Evolutionary conservation across 768 basidiomycete species (phyloP).

Genomic region (Pleurotus giganteus): DNA sequence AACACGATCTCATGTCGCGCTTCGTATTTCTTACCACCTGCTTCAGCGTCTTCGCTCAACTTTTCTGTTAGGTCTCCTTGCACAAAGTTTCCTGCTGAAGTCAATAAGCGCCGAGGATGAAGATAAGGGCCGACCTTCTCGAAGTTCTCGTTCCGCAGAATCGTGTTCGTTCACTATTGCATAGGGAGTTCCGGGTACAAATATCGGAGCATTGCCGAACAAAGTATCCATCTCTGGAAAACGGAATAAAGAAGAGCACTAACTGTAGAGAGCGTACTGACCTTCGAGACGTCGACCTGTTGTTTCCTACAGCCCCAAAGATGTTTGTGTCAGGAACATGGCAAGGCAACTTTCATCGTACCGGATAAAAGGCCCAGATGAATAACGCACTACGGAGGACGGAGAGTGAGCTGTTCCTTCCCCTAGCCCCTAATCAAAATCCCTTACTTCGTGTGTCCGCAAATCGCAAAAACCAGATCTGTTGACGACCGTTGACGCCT

Average conservation of each 20-base stretch:
- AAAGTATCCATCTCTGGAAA: conserved; percentile 40
- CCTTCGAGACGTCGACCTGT: conserved; percentile 42
- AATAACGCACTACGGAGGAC: conserved; percentile 29
- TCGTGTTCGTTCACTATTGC: conserved; percentile 32
- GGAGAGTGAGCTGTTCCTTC: neutral
- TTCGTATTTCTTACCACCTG: conserved; percentile 11
- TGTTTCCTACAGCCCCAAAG: conserved; percentile 41
- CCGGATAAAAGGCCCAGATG: conserved; percentile 43
- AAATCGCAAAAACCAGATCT: conserved; percentile 46
- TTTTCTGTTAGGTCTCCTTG: conserved; percentile 27
- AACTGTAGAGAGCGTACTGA: conserved; percentile 5
- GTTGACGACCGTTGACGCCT: neutral
- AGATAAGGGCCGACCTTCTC: conserved; percentile 28
- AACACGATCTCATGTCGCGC: neutral
- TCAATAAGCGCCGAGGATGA: conserved; percentile 21
- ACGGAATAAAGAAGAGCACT: neutral
- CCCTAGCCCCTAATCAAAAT: too few species aligned
- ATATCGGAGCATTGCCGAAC: conserved; percentile 36
- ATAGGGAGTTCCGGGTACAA: conserved; percentile 34
- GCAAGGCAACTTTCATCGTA: too few species aligned
- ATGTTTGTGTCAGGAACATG: too few species aligned
- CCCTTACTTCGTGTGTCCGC: conserved; percentile 42
- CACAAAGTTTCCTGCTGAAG: conserved; percentile 24
- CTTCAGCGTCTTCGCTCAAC: conserved; percentile 7
- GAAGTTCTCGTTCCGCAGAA: conserved; percentile 36